These are phyloP conservation scores for Pythium pyrilobum DNA, from an alignment of 352 stramenopile genomes.

Conservation along the genomic window DNA sequence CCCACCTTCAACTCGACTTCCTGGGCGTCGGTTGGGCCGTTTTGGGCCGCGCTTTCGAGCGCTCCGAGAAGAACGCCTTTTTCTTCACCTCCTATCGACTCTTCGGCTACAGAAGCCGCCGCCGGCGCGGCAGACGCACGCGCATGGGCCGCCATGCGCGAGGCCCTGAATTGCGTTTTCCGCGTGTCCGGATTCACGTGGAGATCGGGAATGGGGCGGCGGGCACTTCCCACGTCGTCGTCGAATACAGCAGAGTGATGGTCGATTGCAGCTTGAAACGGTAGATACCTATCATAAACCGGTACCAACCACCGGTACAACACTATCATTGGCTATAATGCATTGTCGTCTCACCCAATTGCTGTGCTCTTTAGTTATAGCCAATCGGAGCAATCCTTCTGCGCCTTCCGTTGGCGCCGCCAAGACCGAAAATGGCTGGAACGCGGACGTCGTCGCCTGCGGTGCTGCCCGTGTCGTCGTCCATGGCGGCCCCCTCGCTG, in stretches of 20 bases:
- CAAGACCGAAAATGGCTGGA: slow-evolving; percentile 7
- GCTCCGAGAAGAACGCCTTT: background rate
- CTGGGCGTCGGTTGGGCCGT: background rate
- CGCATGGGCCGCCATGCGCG: background rate
- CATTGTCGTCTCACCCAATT: no score
- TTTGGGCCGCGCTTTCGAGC: slow-evolving; percentile 3
- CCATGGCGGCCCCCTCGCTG: background rate
- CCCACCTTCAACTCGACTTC: background rate
- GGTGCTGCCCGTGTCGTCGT: background rate
- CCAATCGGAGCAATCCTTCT: background rate
- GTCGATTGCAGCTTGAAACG: slow-evolving; percentile 7
- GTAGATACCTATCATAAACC: background rate
- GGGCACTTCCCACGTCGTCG: background rate
- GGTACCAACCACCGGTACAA: background rate
- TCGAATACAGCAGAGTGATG: slow-evolving; percentile 6
- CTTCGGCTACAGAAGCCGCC: background rate
- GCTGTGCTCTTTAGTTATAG: background rate
- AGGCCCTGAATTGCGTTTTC: no score
- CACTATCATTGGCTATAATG: background rate
- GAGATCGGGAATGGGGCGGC: background rate
- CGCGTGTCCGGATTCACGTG: background rate
- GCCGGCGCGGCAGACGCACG: background rate
- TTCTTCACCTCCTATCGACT: background rate
- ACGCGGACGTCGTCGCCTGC: no score
- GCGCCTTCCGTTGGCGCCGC: background rate